Percentiles rank a stretch among this genome's conserved stretches.
These are phyloP conservation scores for Tricholomella constricta DNA, from an alignment of 768 basidiomycete genomes.

Conservation along the genomic window DNA sequence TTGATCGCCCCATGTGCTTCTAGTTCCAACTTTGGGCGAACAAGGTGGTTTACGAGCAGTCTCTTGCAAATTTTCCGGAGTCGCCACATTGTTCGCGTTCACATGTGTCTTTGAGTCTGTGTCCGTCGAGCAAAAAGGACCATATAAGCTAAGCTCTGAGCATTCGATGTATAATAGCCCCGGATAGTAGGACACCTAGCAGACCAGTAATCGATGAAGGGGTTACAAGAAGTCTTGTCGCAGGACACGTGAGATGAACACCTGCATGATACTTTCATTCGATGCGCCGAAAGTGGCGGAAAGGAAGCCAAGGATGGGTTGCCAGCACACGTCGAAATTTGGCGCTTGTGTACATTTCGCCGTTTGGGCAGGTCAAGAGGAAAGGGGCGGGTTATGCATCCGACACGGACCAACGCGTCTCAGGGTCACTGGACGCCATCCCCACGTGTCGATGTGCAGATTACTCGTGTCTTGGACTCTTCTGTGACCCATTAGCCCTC, in stretches of 20 bases:
- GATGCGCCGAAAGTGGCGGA: conserved; percentile 5
- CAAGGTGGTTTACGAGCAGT: conserved; percentile 4
- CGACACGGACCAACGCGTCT: neutral
- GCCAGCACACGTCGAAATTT: neutral
- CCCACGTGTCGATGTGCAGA: conserved; percentile 8
- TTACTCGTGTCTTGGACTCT: too few species aligned
- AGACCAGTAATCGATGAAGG: neutral
- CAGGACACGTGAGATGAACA: conserved; percentile 5
- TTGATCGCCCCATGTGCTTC: conserved; percentile 24
- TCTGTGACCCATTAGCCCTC: too few species aligned
- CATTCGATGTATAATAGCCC: neutral
- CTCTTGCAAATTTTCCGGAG: neutral
- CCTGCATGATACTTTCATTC: conserved; percentile 5
- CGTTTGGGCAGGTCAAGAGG: neutral
- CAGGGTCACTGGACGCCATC: neutral
- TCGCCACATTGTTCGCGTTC: conserved; percentile 11
- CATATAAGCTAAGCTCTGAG: neutral
- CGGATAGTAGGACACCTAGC: neutral
- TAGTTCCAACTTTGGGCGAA: conserved; percentile 19
- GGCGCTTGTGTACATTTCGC: conserved; percentile 6
- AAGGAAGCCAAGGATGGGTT: conserved; percentile 5
- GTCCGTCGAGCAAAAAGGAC: neutral
- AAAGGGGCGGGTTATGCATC: neutral
- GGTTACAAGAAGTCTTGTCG: neutral
- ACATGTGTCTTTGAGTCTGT: neutral